These are phyloP conservation scores for Articulospora tetracladia DNA, from an alignment of 495 filamentous ascomycete genomes.

Conservation along the genomic window DNA sequence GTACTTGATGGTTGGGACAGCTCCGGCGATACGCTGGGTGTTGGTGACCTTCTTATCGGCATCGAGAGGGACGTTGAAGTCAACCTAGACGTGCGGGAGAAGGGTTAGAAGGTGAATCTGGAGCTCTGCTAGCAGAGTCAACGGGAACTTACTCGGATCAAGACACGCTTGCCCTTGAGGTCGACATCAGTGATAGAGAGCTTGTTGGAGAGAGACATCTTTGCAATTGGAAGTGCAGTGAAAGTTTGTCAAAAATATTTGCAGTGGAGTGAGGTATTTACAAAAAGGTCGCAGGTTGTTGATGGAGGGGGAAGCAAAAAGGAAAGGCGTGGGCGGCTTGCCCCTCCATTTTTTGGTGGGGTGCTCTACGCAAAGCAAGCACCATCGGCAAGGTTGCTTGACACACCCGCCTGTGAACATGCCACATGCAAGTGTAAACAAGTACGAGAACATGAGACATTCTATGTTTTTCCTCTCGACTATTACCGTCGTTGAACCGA, in stretches of 20 bases:
- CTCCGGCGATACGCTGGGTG: slow-evolving; percentile 96
- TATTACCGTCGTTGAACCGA: too few species aligned
- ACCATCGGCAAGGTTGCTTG: not conserved
- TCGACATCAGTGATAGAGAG: slow-evolving; percentile 94
- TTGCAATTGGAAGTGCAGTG: slow-evolving; percentile 26
- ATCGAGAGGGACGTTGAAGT: slow-evolving; percentile 99
- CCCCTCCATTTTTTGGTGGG: slow-evolving; percentile 20
- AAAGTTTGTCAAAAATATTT: slow-evolving; percentile 7
- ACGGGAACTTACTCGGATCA: slow-evolving; percentile 76
- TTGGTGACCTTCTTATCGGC: slow-evolving; percentile 90
- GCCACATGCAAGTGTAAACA: not conserved
- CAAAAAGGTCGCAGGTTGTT: slow-evolving; percentile 8
- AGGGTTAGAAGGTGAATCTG: not conserved
- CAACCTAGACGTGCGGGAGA: slow-evolving; percentile 59
- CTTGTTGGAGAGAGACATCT: slow-evolving; percentile 98
- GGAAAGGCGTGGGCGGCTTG: slow-evolving; percentile 14
- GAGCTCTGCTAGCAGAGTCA: not conserved
- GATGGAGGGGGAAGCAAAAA: slow-evolving; percentile 11
- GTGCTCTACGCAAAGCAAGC: not conserved
- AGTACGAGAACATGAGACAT: not conserved
- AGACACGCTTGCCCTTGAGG: slow-evolving; percentile 94
- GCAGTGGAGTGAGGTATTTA: slow-evolving; percentile 18
- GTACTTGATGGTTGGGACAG: slow-evolving; percentile 97
- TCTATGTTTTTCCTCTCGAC: not conserved
- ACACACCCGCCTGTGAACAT: not conserved